Base-by-base conservation (phyloP, 371 early-diverging fungal genomes). In the Parasitella parasitica region DNA sequence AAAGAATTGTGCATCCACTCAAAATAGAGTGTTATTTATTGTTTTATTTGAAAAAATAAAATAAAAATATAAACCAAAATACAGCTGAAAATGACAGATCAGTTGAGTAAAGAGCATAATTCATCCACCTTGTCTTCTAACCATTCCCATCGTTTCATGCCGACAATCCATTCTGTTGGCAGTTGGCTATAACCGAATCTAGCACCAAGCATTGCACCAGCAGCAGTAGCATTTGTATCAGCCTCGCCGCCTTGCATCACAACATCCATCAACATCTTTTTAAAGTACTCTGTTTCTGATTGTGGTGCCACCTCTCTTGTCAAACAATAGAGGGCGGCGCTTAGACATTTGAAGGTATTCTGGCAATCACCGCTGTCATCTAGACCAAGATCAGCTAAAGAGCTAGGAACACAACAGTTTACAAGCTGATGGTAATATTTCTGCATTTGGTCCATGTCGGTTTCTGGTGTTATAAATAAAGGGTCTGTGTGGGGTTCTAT, bases 231-330 rank as follows among this genome's bases (percentile, higher is more conserved):
- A 63, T 88, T 88, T 15, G 86, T 86, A 59, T 88, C 89, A 4
- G 88, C 86, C 60, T 85, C 88, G 0, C 89, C 89, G 4, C 78
- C 88, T 66, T 89, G 84, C 72, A 88, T 66, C 2, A 80, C 72
- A 22, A 89, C 41, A 57, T 85, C 83, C 61, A 74, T 83, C 26
- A 87, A 51, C 34, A 84, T 74, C 9, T 66, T 70, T 54, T 77
- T 81, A 57, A 85, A 85, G 26, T 70, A 66, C n/a, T 76, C 80
- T 0, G 71, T 71, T 56, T 82, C 80, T 15, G 30, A 37, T 18
- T 67, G 59, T 15, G 46, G 39, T 22, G 72, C 73, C 22, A 78
- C 65, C 9, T 66, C 59, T 34, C 87, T 73, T 9, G 85, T 84
- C 28, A 79, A 80, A 11, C 76, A 76, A 57, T 84, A 84, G 20